These are phyloP conservation scores for Diaporthe sp. DNA, from an alignment of 2,329 filamentous ascomycete species.

Conservation along the genomic window DNA sequence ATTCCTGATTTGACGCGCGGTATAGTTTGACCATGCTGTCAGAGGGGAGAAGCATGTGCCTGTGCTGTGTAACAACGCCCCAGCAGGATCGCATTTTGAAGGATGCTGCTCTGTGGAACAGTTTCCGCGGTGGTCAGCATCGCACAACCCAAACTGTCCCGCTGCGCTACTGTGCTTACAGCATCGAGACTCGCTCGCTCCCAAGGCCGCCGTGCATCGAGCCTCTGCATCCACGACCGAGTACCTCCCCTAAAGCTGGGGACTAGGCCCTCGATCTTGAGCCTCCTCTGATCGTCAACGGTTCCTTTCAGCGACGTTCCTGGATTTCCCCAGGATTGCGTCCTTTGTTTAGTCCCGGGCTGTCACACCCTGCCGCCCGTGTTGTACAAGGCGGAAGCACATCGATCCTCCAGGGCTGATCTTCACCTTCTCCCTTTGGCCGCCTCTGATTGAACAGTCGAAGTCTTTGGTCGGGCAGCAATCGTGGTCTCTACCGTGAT, in stretches of 20 bases:
- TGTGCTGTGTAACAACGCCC: neutral
- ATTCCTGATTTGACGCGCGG: slow-evolving; percentile 15
- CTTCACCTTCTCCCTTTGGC: neutral
- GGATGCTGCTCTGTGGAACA: slow-evolving; percentile 12
- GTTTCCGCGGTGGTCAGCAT: slow-evolving; percentile 17
- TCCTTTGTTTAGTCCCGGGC: neutral
- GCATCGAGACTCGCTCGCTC: neutral
- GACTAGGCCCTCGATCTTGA: slow-evolving; percentile 12
- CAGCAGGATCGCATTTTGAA: slow-evolving; percentile 9
- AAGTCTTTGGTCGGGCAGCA: neutral
- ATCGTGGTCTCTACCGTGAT: neutral
- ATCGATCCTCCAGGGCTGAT: slow-evolving; percentile 12
- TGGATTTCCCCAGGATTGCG: slow-evolving; percentile 29
- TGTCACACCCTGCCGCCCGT: slow-evolving; percentile 9
- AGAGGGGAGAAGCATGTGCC: slow-evolving; percentile 15
- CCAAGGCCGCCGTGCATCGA: neutral
- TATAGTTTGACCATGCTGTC: neutral
- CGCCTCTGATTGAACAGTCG: neutral
- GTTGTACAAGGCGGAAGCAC: slow-evolving; percentile 10
- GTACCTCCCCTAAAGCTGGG: neutral
- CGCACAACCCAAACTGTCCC: slow-evolving; percentile 4
- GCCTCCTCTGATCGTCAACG: slow-evolving; percentile 28
- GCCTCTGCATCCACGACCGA: slow-evolving; percentile 4
- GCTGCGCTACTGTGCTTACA: slow-evolving; percentile 16
- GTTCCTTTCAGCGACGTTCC: slow-evolving; percentile 6